phyloP scores from a whole-genome alignment of 2,329 filamentous ascomycete genomes.

The Tolypocladium cylindrosporum region DNA sequence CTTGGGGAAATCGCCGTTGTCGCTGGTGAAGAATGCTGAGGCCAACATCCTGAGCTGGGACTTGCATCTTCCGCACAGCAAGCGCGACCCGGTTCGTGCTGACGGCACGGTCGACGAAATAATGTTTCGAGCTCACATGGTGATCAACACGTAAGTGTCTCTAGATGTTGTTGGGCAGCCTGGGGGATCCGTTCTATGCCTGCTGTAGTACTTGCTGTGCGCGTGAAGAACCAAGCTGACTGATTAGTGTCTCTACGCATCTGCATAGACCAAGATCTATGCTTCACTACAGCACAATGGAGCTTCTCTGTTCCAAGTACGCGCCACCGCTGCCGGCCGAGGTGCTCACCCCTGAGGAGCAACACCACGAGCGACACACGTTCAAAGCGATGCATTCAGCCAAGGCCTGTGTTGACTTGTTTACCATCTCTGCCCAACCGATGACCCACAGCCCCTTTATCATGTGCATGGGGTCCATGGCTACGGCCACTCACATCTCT shows the following conservation, averaged over 20 bases:
- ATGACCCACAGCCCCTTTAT: conserved; percentile 9
- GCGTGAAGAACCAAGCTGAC: neutral
- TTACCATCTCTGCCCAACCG: conserved; percentile 5
- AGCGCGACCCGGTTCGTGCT: conserved; percentile 53
- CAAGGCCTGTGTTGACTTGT: conserved; percentile 7
- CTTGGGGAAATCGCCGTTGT: conserved; percentile 22
- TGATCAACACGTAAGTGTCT: conserved; percentile 39
- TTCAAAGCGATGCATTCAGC: conserved; percentile 7
- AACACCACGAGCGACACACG: conserved; percentile 6
- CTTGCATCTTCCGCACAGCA: conserved; percentile 59
- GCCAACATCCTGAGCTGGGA: conserved; percentile 55
- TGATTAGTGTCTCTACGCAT: conserved; percentile 6
- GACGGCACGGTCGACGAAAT: conserved; percentile 63
- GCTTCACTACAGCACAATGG: conserved; percentile 10
- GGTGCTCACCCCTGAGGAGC: conserved; percentile 4
- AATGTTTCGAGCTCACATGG: conserved; percentile 75
- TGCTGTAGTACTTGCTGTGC: neutral
- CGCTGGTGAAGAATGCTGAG: conserved; percentile 16
- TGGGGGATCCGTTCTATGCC: neutral
- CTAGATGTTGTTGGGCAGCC: neutral
- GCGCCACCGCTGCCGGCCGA: conserved; percentile 8
- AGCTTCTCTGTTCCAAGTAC: conserved; percentile 10
- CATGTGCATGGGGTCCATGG: conserved; percentile 11
- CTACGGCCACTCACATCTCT: conserved; percentile 8
- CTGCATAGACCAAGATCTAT: conserved; percentile 8